Base-by-base conservation (phyloP, 805 yeast species). In the Starmerella tilneyi region DNA sequence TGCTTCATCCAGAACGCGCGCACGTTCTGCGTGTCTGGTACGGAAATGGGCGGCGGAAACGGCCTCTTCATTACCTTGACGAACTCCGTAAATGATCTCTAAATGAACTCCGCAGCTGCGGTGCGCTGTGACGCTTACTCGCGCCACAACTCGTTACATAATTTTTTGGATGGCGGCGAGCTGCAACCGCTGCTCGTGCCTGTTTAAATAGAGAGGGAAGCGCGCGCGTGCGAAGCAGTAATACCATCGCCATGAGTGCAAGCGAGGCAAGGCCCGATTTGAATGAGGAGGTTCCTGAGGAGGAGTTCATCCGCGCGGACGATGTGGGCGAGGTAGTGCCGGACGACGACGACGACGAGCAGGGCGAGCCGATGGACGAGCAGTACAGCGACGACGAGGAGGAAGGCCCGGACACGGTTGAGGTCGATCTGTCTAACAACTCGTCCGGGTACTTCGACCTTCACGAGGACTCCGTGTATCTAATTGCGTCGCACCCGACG, bases 361-460 rank as follows among this genome's bases (percentile, higher is more conserved):
- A 63, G 15, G 59, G 55, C 26, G 58, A n/a, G n/a, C n/a, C n/a
- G n/a, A n/a, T n/a, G n/a, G n/a, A 48, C 6, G 57, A 49, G n/a
- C 60, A 44, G 17, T 68, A 60, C 20, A 69, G 63, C 20, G 37
- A 26, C 5, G 38, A 30, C 9, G 32, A 11, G 12, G 69, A 63
- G 24, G 62, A 57, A 44, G 67, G 53, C 13, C 63, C 52, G 30
- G 75, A 77, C 41, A 67, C 71, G 31, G 64, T 84, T 33, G 94
- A 83, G 63, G 74, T 89, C 27, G 97, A 88, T 59, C 68, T 88
- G 78, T 71, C 88, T 41, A 89, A 89, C 65, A 89, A 89, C 65
- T 84, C 97, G 7, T 75, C 80, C 67, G 70, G 84, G 0, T 92
- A 84, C 63, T 92, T 92, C 62, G 98, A 92, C 60, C 72, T 74